Evolutionary conservation across 306 rosid genomes (phyloP).

Genomic region (Lathyrus tuberosus): DNA sequence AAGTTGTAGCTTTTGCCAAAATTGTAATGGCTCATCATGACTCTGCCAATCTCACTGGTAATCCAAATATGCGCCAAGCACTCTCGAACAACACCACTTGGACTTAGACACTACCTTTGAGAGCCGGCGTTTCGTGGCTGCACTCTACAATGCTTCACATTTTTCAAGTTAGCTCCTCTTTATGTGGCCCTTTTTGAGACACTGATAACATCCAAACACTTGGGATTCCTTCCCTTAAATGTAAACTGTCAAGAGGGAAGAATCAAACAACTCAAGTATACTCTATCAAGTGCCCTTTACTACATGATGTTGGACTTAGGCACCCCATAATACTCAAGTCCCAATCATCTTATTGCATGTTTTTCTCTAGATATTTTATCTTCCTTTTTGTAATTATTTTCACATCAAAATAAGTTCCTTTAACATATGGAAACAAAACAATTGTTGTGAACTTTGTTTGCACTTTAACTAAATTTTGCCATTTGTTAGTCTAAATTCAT

Average conservation of each 20-base stretch:
- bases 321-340: not conserved
- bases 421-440: not conserved
- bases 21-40: not conserved
- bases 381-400: constrained; percentile 23
- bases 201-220: not conserved
- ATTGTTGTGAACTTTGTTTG: not conserved
- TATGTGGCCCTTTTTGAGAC: not conserved
- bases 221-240: not conserved
- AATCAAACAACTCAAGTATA: not conserved
- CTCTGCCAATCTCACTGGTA: not conserved
- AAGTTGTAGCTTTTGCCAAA: not conserved
- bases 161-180: not conserved
- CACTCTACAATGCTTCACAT: not conserved
- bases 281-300: not conserved
- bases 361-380: constrained; percentile 15
- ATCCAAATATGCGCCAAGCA: not conserved
- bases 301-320: not conserved
- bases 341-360: not conserved
- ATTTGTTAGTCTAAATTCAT: not conserved
- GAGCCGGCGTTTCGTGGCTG: not conserved
- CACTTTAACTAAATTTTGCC: not conserved
- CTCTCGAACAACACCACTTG: not conserved
- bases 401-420: constrained; percentile 18
- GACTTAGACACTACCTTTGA: not conserved
- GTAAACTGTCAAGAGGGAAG: not conserved